phyloP scores from a whole-genome alignment of 176 grass and related monocot genomes.

The Cenchrus fungigraminus region DNA sequence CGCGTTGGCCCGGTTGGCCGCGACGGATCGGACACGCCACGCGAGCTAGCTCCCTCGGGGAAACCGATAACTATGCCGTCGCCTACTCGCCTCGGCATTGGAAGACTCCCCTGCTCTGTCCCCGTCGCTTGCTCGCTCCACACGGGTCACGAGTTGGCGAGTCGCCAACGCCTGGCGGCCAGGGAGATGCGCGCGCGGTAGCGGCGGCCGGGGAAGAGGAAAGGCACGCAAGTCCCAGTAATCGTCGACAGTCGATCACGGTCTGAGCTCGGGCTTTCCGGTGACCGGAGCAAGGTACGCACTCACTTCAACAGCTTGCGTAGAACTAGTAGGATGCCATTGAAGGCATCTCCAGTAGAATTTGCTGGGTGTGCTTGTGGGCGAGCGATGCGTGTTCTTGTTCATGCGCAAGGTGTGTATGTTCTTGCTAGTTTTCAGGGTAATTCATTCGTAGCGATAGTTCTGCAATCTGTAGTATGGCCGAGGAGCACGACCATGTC shows the following conservation, averaged over 20 bases:
- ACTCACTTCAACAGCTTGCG: too few relatives aligned
- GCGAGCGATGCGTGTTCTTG: not conserved
- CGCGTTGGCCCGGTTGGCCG: not conserved
- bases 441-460: not conserved
- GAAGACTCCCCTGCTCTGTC: conserved; percentile 31
- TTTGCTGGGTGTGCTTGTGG: not conserved
- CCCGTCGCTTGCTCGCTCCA: conserved; percentile 4
- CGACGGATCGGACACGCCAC: conserved; percentile 14
- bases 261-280: not conserved
- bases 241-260: not conserved
- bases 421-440: not conserved
- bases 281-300: conserved; percentile 18
- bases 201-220: not conserved
- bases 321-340: not conserved
- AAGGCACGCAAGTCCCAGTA: not conserved
- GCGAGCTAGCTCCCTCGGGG: conserved; percentile 14
- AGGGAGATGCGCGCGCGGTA: not conserved
- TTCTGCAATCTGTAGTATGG: not conserved
- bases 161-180: not conserved
- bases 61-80: conserved; percentile 47
- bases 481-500: not conserved
- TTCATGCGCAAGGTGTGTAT: not conserved
- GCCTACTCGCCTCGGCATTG: conserved; percentile 29
- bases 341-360: not conserved
- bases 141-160: not conserved